These are phyloP conservation scores for Russula sp. DNA, from an alignment of 768 basidiomycete species.

Conservation along the genomic window DNA sequence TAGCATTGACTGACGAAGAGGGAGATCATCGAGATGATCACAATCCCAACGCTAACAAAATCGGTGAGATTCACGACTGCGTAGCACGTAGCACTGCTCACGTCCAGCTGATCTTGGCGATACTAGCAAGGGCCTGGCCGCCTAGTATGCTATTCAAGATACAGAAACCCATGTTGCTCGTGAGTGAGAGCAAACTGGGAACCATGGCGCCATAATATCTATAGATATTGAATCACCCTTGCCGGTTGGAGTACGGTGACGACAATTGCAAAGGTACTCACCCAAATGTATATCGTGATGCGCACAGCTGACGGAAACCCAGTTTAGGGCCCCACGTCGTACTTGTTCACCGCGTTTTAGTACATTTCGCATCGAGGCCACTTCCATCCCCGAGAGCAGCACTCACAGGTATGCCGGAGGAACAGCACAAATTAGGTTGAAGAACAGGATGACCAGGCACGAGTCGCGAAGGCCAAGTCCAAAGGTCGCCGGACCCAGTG, in stretches of 20 bases:
- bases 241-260: background rate
- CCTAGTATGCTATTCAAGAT: constrained; percentile 60
- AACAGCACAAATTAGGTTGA: constrained; percentile 45
- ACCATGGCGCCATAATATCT: constrained; percentile 57
- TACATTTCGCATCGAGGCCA: background rate
- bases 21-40: constrained; percentile 68
- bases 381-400: background rate
- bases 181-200: constrained; percentile 48
- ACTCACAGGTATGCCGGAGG: constrained; percentile 47
- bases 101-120: constrained; percentile 52
- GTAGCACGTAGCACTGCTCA: constrained; percentile 32
- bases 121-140: constrained; percentile 56
- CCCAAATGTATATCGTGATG: constrained; percentile 61
- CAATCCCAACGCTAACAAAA: constrained; percentile 58
- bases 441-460: constrained; percentile 46
- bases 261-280: constrained; percentile 32
- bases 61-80: background rate
- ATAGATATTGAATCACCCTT: constrained; percentile 21
- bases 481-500: constrained; percentile 46
- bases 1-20: constrained; percentile 42
- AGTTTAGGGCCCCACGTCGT: constrained; percentile 75
- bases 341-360: constrained; percentile 33
- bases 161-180: constrained; percentile 55
- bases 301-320: constrained; percentile 80
- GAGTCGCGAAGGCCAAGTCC: constrained; percentile 46